Evolutionary conservation across 441 rosid genomes (phyloP).

Genomic region (Brassica balearica): DNA sequence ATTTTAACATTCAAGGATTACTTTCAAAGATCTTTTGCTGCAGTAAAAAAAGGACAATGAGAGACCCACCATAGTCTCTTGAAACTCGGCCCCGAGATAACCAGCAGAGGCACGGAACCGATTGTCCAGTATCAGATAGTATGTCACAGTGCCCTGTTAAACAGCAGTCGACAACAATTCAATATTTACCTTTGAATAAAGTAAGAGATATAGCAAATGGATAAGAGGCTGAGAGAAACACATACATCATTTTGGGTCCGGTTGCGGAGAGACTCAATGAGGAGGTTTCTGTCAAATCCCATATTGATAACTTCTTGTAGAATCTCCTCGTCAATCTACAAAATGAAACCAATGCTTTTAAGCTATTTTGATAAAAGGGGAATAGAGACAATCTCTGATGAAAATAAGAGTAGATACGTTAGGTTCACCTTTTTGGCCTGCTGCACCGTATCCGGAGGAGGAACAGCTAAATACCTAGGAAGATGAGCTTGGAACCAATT

Average conservation of each 20-base stretch:
- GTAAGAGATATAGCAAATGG: not conserved
- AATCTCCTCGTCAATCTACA: conserved; percentile 96
- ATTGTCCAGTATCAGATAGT: conserved; percentile 89
- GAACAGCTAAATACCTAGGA: conserved; percentile 8
- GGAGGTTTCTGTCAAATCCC: conserved; percentile 82
- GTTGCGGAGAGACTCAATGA: conserved; percentile 83
- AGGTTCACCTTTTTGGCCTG: conserved; percentile 13
- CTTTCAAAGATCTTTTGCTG: conserved; percentile 18
- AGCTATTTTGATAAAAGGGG: not conserved
- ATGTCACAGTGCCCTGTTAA: conserved; percentile 91
- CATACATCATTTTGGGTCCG: conserved; percentile 84
- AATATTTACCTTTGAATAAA: conserved; percentile 14
- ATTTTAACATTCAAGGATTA: conserved; percentile 19
- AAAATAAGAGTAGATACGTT: not conserved
- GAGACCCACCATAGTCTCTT: conserved; percentile 81
- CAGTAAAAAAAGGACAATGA: conserved; percentile 9
- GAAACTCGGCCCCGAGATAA: conserved; percentile 96
- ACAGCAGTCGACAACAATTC: conserved; percentile 31
- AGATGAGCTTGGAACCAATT: conserved; percentile 13
- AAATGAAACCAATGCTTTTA: not conserved
- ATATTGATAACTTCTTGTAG: conserved; percentile 85
- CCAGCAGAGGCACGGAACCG: conserved; percentile 91
- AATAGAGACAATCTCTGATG: not conserved
- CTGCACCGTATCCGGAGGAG: conserved; percentile 6
- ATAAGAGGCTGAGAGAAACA: conserved; percentile 24